These are phyloP conservation scores for Zoysia japonica DNA, from an alignment of 176 grass and related monocot species.

Conservation along the genomic window DNA sequence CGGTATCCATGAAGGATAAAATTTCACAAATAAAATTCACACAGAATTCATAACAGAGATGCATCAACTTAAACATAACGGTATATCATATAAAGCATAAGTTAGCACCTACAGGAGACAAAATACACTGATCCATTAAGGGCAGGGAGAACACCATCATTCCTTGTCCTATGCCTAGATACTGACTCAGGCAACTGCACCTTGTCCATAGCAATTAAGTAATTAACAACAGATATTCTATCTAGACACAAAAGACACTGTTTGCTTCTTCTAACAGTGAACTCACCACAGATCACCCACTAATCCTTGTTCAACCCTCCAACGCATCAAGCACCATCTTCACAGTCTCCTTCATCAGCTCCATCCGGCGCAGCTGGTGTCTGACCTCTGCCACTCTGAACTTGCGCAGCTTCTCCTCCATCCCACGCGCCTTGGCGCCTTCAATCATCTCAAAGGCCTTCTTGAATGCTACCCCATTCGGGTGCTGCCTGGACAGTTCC, in stretches of 20 bases:
- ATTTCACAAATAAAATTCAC: background rate
- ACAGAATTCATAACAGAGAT: constrained; percentile 16
- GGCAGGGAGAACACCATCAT: constrained; percentile 35
- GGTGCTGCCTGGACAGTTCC: constrained; percentile 55
- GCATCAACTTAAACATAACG: constrained; percentile 38
- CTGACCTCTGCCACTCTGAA: constrained; percentile 55
- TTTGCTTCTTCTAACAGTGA: constrained; percentile 23
- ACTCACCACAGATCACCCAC: constrained; percentile 35
- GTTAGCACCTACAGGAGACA: constrained; percentile 49
- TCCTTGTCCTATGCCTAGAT: constrained; percentile 40
- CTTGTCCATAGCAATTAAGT: constrained; percentile 41
- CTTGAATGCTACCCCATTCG: constrained; percentile 48
- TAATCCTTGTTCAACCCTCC: constrained; percentile 37
- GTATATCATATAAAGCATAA: constrained; percentile 46
- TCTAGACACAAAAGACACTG: constrained; percentile 46
- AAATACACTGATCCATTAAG: constrained; percentile 33
- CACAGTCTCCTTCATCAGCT: constrained; percentile 73
- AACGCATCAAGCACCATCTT: constrained; percentile 63
- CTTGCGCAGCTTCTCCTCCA: constrained; percentile 73
- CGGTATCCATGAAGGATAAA: too few species aligned
- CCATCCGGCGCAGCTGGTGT: constrained; percentile 59
- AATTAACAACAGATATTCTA: constrained; percentile 49
- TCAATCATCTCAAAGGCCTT: constrained; percentile 63
- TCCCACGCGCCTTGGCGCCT: constrained; percentile 35
- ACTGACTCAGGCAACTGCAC: constrained; percentile 40